A percentile compares a stretch with the other conserved stretches of the same genome.
phyloP scores from a whole-genome alignment of 2,329 filamentous ascomycete species.

The Diaporthe caulivora region DNA sequence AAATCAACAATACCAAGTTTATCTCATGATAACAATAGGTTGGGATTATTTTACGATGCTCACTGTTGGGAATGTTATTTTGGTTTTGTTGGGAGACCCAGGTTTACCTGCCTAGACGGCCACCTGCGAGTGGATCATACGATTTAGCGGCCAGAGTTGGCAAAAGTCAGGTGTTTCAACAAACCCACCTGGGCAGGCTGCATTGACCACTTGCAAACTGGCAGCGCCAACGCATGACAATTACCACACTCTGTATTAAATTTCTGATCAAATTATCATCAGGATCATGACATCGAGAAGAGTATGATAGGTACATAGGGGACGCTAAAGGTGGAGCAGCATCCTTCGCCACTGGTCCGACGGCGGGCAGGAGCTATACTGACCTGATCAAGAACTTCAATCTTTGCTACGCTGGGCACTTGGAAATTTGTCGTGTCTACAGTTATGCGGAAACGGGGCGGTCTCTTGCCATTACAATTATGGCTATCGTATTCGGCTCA shows the following conservation, averaged over 20 bases:
- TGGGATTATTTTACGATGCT: neutral
- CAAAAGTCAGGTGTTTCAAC: slow-evolving; percentile 25
- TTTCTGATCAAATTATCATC: neutral
- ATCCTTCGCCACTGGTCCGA: too few species aligned
- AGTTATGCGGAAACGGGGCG: too few species aligned
- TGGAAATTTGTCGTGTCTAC: too few species aligned
- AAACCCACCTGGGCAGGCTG: slow-evolving; percentile 3
- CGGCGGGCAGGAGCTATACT: too few species aligned
- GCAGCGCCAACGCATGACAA: neutral
- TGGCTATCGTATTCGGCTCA: too few species aligned
- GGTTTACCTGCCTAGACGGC: neutral
- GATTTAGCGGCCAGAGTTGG: neutral
- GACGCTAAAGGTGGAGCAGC: too few species aligned
- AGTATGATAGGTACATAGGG: neutral
- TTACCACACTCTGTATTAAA: neutral
- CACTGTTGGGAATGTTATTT: slow-evolving; percentile 18
- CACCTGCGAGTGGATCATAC: slow-evolving; percentile 16
- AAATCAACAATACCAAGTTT: slow-evolving; percentile 20
- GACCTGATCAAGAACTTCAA: too few species aligned
- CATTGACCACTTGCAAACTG: slow-evolving; percentile 6
- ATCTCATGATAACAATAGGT: slow-evolving; percentile 22
- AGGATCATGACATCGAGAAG: neutral
- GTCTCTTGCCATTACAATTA: too few species aligned
- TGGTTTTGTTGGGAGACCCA: slow-evolving; percentile 21
- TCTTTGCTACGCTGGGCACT: too few species aligned